Evolutionary conservation across 2,329 filamentous ascomycete genomes (phyloP), one percentile per base, ranked within the genome.

Genomic region (Penicillium sp.): DNA sequence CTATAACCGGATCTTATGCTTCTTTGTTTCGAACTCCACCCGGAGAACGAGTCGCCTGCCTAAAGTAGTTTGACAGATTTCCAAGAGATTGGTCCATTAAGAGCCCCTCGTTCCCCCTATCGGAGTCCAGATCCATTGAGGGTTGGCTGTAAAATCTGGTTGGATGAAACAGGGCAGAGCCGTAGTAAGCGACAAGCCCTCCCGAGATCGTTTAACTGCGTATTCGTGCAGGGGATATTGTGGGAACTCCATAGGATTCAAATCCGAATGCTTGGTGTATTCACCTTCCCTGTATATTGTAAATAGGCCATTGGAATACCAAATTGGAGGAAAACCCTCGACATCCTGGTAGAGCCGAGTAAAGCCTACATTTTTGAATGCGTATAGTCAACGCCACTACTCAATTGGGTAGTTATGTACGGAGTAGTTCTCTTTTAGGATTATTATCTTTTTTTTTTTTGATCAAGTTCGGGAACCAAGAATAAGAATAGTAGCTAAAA

Each of bases 1-100:
- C 57, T 63, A 64, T 52, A 46, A 30, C 41, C 53, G 47, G 53
- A 59, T 63, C 53, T 61, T 53, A 51, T 62, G 61, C 61, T 64
- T 64, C 59, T 57, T 63, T 53, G 62, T 50, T 36, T 48, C 26
- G 16, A 40, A 47, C 56, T 55, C 62, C 62, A 63, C 62, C 23
- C 39, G 38, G 55, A 47, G 27, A 53, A 48, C 44, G 34, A 56
- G 29, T 56, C 55, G 59, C 61, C 63, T 65, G 56, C 63, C 63
- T 64, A 63, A 65, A 58, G 18, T 42, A 53, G 63, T 14, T 36
- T 61, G 57, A 58, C 57, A 57, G 53, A 19, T 51, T 61, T 50
- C 51, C 51, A 58, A 35, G 35, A 49, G 43, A 52, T 44, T 55
- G 53, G 56, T 42, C 23, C 32, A 54, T 44, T 35, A 30, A 44